Base-by-base conservation (phyloP, 495 filamentous ascomycete species). In the Saxophila tyrrhenica region DNA sequence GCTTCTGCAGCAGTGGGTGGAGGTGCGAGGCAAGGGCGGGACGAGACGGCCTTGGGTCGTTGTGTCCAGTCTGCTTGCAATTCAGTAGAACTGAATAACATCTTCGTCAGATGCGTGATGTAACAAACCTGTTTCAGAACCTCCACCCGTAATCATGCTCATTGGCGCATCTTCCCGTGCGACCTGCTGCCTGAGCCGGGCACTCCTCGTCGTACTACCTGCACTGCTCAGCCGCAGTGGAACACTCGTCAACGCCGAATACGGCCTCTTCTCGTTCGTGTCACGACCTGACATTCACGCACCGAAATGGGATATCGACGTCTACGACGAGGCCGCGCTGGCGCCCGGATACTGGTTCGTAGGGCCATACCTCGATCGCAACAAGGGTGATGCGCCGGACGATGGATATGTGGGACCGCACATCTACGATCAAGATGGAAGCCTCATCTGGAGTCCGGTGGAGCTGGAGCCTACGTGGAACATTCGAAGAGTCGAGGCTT, bases 321-420 rank as follows among this genome's bases (percentile, higher is more conserved):
- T 43, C 38, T 45, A 56, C 39, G 29, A 56, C 24, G n/a, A 50
- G 35, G 24, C 23, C 19, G 15, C 17, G 1, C n/a, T 56, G 20
- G 45, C 23, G 15, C 46, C 45, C 21, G 54, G 54, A 32, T 50
- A 56, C 54, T 56, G 54, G 54, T 56, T 56, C 23, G 10, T 56
- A 9, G 45, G 17, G 24, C 54, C 54, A 2, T 56, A 56, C 39
- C n/a, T 43, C n/a, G 38, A 43, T 15, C 45, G n/a, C 47, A 25
- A 23, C 9, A 20, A 56, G 20, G 23, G 23, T 19, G 21, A 22
- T 11, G 20, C 11, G 13, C 13, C 29, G 45, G 20, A 25, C 45
- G 10, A n/a, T 29, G 46, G 46, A 21, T 56, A 29, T 25, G 19
- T 42, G 19, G 54, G 54, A 15, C 46, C 54, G 21, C 48, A 56